phyloP scores from a whole-genome alignment of 768 basidiomycete genomes.

The Boletus coccyginus region DNA sequence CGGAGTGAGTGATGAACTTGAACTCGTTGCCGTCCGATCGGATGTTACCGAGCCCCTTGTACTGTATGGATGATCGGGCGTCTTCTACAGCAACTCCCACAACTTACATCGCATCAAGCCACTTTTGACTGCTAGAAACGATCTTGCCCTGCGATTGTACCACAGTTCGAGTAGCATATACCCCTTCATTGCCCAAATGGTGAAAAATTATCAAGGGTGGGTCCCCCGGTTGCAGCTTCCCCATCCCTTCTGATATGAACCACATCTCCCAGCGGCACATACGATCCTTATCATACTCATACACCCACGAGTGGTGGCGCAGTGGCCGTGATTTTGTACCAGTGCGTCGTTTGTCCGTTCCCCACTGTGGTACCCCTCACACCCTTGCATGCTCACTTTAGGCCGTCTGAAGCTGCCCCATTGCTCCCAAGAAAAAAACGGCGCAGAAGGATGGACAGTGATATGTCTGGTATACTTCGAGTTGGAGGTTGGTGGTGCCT shows the following conservation, averaged over 20 bases:
- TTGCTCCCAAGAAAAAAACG: background rate
- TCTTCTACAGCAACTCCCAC: too few relatives aligned
- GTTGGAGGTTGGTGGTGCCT: background rate
- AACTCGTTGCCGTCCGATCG: too few relatives aligned
- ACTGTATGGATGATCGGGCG: too few relatives aligned
- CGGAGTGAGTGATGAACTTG: too few relatives aligned
- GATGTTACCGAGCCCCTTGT: too few relatives aligned
- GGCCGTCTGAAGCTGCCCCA: background rate
- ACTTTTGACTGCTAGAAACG: background rate
- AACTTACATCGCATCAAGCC: background rate
- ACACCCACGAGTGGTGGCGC: too few relatives aligned
- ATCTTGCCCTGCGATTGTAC: background rate
- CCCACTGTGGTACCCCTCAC: background rate
- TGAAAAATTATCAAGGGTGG: background rate
- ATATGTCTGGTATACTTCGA: too few relatives aligned
- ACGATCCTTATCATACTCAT: background rate
- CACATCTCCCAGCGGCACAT: background rate
- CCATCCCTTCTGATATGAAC: too few relatives aligned
- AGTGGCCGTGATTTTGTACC: background rate
- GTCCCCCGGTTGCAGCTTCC: background rate
- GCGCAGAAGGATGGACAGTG: background rate
- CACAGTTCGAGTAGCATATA: background rate
- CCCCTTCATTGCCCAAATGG: background rate
- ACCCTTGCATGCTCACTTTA: background rate
- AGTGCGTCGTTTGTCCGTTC: background rate